phyloP scores from a whole-genome alignment of 2,329 filamentous ascomycete genomes.

The Epichloe sp. region DNA sequence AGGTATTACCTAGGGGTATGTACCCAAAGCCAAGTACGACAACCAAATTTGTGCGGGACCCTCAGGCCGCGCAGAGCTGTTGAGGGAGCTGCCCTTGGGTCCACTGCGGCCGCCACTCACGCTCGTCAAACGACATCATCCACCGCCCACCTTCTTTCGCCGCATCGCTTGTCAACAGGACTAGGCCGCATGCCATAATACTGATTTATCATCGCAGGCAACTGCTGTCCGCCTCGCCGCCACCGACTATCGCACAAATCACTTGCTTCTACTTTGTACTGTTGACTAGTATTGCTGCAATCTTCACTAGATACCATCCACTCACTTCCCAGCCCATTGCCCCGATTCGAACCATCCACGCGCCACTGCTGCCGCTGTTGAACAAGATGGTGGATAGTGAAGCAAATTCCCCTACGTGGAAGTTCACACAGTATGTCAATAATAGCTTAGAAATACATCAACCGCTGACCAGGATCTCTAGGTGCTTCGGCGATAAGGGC shows the following conservation, averaged over 20 bases:
- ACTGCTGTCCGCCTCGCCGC: conserved; percentile 1
- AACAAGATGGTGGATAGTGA: conserved; percentile 92
- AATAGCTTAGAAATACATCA: conserved; percentile 5
- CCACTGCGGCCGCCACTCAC: conserved; percentile 9
- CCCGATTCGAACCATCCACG: conserved; percentile 7
- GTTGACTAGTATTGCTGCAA: background rate
- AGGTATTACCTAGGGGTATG: background rate
- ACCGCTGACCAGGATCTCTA: conserved; percentile 27
- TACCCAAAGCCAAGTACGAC: conserved; percentile 1
- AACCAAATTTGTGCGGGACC: background rate
- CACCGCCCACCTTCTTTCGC: conserved; percentile 10
- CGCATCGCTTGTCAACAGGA: conserved; percentile 9
- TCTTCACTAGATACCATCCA: background rate
- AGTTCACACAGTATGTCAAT: conserved; percentile 88
- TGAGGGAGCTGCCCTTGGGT: conserved; percentile 10
- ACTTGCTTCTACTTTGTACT: background rate
- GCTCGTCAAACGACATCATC: conserved; percentile 15
- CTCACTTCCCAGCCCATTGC: background rate
- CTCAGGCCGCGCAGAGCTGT: conserved; percentile 2
- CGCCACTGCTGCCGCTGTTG: conserved; percentile 16
- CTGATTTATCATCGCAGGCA: conserved; percentile 4
- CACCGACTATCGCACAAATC: conserved; percentile 2
- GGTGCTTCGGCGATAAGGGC: conserved; percentile 98
- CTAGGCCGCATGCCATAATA: conserved; percentile 7
- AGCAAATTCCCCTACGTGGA: conserved; percentile 91